Evolutionary conservation across 148 eudicot species (phyloP), one percentile per base, ranked within the genome.

Genomic region (Rhododendron vialii): DNA sequence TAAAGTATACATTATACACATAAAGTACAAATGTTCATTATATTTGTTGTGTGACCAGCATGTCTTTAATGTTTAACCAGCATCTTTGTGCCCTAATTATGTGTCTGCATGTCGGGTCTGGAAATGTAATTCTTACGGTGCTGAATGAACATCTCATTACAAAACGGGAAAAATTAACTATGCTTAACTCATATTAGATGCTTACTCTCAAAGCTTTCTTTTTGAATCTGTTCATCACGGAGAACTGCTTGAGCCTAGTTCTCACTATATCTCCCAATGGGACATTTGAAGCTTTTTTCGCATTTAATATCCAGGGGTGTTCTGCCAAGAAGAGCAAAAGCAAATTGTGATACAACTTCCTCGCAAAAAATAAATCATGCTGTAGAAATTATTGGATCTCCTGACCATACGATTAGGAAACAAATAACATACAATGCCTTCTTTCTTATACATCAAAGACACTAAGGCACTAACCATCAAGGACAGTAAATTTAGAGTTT

Each of bases 181-280:
- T 65, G 14, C 38, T n/a, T 3, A 43, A 45, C 77, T 15, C 24
- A 59, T 74, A 36, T 55, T 50, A 88, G 69, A 55, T 74, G 83
- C 86, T 90, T 90, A 96, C 98, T 84, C 97, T 67, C 82, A 96
- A 79, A 18, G 95, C 98, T 88, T 84, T 96, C 96, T 96, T 96
- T 85, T 96, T 96, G 90, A 96, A 94, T 88, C 92, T 93, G 84
- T 96, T 96, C 99, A 96, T 95, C 50, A 90, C 91, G 7, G 95
- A 94, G 84, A 96, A 96, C 76, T 96, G 99, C 92, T 92, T 93
- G 65, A 96, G 97, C 84, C 99, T 90, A 43, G 97, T 91, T 89
- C 98, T 91, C 45, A 96, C 99, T 45, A 94, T 92, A 76, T 95
- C 99, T 67, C 99, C 99, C 51, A 96, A 89, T 28, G 98, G 97